These are phyloP conservation scores for Skeletonema potamos DNA, from an alignment of 108 stramenopile genomes.

Conservation along the genomic window DNA sequence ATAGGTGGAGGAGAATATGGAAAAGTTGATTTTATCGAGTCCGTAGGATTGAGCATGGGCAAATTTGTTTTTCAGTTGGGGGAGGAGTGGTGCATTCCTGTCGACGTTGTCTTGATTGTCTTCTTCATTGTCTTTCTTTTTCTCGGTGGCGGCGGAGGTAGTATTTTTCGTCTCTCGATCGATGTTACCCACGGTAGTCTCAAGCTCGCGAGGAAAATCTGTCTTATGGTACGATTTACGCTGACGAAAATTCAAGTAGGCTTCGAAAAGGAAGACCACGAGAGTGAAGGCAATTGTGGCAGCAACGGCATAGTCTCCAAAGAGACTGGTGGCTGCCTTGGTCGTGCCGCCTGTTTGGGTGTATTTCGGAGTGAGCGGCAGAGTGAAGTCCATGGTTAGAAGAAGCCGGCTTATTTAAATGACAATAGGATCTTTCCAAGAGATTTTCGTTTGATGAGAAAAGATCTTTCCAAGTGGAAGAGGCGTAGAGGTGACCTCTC, in stretches of 20 bases:
- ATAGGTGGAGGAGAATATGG: constrained; percentile 76
- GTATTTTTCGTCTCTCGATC: constrained; percentile 39
- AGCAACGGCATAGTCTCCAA: constrained; percentile 26
- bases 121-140: constrained; percentile 5
- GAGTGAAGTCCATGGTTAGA: constrained; percentile 5
- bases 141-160: background rate
- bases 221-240: constrained; percentile 69
- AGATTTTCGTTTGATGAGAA: no score
- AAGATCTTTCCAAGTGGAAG: no score
- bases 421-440: background rate
- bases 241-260: constrained; percentile 69
- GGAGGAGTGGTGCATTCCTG: constrained; percentile 61
- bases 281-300: constrained; percentile 76
- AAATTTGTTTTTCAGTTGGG: constrained; percentile 86
- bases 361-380: constrained; percentile 15
- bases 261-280: constrained; percentile 70
- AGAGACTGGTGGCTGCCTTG: background rate
- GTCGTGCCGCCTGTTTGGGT: constrained; percentile 6
- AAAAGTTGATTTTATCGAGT: constrained; percentile 89
- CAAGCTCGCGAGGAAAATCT: constrained; percentile 65
- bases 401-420: no score
- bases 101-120: constrained; percentile 37
- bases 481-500: no score
- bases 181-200: constrained; percentile 63
- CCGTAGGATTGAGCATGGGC: constrained; percentile 82